Conservation (phyloP, 2,329 filamentous ascomycete genomes). For the Aspergillus fijiensis region DNA sequence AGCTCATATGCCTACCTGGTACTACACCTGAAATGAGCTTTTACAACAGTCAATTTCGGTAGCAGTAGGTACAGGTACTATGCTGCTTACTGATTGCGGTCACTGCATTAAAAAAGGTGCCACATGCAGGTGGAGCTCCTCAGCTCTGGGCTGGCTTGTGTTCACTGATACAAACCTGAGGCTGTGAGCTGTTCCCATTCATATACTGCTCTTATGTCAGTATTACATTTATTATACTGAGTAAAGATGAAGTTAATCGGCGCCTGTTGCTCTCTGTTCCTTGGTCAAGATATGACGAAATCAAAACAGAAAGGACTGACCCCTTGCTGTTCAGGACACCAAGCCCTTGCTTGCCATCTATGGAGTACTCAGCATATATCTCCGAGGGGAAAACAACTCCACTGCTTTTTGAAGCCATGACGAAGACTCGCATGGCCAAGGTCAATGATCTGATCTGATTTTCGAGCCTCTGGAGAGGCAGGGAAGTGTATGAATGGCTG, state of each 20-base stretch:
- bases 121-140: background rate
- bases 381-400: background rate
- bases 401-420: background rate
- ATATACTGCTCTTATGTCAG: no score
- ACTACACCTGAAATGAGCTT: no score
- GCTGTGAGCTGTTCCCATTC: background rate
- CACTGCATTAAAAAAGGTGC: background rate
- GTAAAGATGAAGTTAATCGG: background rate
- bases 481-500: no score
- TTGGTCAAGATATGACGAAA: background rate
- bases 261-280: background rate
- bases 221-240: background rate
- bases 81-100: background rate
- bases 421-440: no score
- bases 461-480: no score
- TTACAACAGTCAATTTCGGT: no score
- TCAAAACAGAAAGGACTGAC: background rate
- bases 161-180: background rate
- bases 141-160: no score
- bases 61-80: slow-evolving; percentile 1
- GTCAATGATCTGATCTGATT: no score
- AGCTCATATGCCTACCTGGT: no score
- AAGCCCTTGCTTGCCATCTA: background rate
- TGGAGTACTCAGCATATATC: background rate
- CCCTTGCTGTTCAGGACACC: background rate